Evolutionary conservation across 345 rosid genomes (phyloP).

Genomic region (Boechera divaricarpa): DNA sequence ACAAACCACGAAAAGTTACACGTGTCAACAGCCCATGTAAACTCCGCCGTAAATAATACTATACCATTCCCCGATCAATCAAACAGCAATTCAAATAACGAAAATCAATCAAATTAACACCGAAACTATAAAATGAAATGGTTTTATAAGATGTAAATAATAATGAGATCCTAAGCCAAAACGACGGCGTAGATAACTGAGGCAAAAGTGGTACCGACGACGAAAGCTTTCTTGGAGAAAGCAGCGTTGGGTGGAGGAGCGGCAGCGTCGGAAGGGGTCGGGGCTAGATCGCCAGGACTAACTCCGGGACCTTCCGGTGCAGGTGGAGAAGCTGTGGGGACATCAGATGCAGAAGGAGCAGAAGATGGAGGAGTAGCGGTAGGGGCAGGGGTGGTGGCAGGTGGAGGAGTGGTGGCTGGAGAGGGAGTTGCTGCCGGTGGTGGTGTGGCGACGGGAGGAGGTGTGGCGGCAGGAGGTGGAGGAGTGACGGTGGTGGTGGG

Average conservation of each 20-base stretch:
- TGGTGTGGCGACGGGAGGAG: constrained; percentile 36
- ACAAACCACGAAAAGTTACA: constrained; percentile 34
- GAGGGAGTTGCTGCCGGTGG: constrained; percentile 47
- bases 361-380: constrained; percentile 28
- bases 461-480: constrained; percentile 31
- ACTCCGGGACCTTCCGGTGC: constrained; percentile 36
- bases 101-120: constrained; percentile 21
- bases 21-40: constrained; percentile 26
- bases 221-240: constrained; percentile 45
- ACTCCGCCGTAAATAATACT: constrained; percentile 9
- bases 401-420: constrained; percentile 50
- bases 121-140: constrained; percentile 19
- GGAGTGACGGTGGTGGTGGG: constrained; percentile 46
- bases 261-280: constrained; percentile 31
- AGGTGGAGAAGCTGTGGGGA: constrained; percentile 37
- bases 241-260: constrained; percentile 32
- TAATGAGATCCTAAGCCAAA: constrained; percentile 40
- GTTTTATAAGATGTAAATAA: not conserved
- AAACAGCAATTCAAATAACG: not conserved
- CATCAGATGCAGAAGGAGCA: constrained; percentile 31
- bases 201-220: constrained; percentile 48
- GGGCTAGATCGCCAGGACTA: constrained; percentile 32
- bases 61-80: constrained; percentile 7
- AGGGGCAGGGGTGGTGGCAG: constrained; percentile 42
- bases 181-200: constrained; percentile 52